These are phyloP conservation scores for Populus simonii DNA, from an alignment of 345 rosid species.

Conservation along the genomic window DNA sequence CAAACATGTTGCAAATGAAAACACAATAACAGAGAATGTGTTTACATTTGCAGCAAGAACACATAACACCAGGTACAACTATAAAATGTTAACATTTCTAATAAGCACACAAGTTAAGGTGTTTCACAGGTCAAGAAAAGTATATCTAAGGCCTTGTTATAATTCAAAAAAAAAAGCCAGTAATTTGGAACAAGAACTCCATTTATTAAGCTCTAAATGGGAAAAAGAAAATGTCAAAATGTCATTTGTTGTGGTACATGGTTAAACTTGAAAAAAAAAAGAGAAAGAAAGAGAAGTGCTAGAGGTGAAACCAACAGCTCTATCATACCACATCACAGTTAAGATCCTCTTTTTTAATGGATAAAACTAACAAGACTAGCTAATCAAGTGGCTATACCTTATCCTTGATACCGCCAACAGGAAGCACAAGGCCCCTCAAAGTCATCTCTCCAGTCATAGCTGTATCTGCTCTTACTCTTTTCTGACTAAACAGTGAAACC, in stretches of 20 bases:
- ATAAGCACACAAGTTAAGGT: neutral
- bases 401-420: constrained; percentile 97
- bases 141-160: neutral
- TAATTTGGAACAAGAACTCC: neutral
- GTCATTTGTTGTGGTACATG: neutral
- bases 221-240: neutral
- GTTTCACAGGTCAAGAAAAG: neutral
- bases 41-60: neutral
- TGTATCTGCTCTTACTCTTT: constrained; percentile 89
- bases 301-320: neutral
- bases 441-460: constrained; percentile 99
- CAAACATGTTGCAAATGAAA: neutral
- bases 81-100: neutral
- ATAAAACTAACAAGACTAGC: constrained; percentile 5
- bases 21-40: neutral
- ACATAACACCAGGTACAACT: neutral
- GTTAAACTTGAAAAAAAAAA: neutral
- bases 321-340: neutral
- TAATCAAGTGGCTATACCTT: constrained; percentile 46
- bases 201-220: neutral
- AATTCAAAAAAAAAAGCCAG: too few relatives aligned
- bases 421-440: constrained; percentile 90
- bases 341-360: neutral
- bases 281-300: neutral
- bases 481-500: constrained; percentile 82